A percentile compares a stretch with the other conserved stretches of the same genome.
Conservation (phyloP, 371 early-diverging fungal species). For the Apophysomyces ossiformis region DNA sequence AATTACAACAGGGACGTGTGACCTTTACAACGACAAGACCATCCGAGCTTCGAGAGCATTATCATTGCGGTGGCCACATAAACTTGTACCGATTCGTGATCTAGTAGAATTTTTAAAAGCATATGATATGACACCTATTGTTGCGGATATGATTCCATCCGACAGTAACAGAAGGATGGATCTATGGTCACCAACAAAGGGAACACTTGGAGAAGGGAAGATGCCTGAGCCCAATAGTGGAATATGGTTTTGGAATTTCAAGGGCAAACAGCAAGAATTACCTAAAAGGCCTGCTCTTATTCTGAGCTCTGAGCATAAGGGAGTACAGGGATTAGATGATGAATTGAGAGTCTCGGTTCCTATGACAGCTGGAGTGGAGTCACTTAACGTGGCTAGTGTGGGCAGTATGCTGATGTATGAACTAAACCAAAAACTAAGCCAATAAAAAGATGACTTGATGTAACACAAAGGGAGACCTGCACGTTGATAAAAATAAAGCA, state of each 20-base stretch:
- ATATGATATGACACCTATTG: conserved; percentile 49
- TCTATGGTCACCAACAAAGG: conserved; percentile 37
- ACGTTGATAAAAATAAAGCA: conserved; percentile 9
- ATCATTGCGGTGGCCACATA: conserved; percentile 50
- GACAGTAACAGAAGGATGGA: conserved; percentile 10
- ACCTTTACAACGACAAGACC: conserved; percentile 59
- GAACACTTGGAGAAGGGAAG: conserved; percentile 7
- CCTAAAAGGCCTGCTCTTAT: conserved; percentile 56
- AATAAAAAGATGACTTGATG: neutral
- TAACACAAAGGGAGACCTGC: conserved; percentile 4
- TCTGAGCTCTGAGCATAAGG: conserved; percentile 58
- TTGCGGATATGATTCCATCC: conserved; percentile 58
- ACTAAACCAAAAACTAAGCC: conserved; percentile 45
- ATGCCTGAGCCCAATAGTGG: conserved; percentile 24
- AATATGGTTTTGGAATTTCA: conserved; percentile 44
- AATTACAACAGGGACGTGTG: conserved; percentile 54
- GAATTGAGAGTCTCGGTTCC: conserved; percentile 61
- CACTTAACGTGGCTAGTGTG: conserved; percentile 58
- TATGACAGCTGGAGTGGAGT: conserved; percentile 54
- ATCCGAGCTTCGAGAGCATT: conserved; percentile 55
- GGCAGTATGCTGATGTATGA: conserved; percentile 64
- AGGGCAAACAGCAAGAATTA: conserved; percentile 21
- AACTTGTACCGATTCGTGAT: conserved; percentile 22
- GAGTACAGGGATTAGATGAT: conserved; percentile 40
- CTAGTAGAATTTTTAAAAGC: conserved; percentile 35